These are phyloP conservation scores for Taphrina wiesneri DNA, from an alignment of 1,139 yeast genomes.

Conservation along the genomic window DNA sequence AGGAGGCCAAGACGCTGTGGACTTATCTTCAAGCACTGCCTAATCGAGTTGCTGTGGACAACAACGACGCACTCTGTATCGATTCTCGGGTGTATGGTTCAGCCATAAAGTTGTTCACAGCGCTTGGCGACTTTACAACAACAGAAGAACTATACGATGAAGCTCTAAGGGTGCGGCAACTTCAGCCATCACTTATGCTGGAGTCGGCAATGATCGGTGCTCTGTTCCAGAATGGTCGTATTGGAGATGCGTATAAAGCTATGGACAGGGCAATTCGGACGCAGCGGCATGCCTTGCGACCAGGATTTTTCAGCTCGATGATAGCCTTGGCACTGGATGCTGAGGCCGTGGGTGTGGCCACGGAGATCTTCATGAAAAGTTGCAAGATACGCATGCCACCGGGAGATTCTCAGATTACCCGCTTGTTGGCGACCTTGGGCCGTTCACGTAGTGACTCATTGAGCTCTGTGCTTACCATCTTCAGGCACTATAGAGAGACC, in stretches of 20 bases:
- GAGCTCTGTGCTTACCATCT: neutral
- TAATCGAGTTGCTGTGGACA: constrained; percentile 5
- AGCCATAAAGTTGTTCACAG: constrained; percentile 7
- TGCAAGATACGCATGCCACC: constrained; percentile 19
- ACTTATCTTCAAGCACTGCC: neutral
- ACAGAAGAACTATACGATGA: neutral
- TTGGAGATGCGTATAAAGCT: constrained; percentile 16
- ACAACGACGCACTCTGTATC: constrained; percentile 6
- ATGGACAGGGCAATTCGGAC: constrained; percentile 21
- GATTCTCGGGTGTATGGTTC: constrained; percentile 25
- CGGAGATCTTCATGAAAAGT: constrained; percentile 28
- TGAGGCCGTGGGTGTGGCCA: constrained; percentile 26
- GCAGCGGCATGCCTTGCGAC: constrained; percentile 18
- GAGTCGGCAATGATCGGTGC: constrained; percentile 23
- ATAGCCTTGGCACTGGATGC: constrained; percentile 29
- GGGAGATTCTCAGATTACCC: constrained; percentile 3
- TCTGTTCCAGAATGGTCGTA: constrained; percentile 14
- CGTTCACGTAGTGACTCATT: neutral
- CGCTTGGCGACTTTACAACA: constrained; percentile 1
- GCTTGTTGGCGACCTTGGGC: constrained; percentile 1
- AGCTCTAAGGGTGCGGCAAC: neutral
- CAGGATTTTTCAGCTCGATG: constrained; percentile 24
- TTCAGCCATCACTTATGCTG: constrained; percentile 9
- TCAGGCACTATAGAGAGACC: constrained; percentile 14
- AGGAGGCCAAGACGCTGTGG: constrained; percentile 24